Evolutionary conservation across 495 filamentous ascomycete species (phyloP).

Genomic region (Xylaria telfairii): DNA sequence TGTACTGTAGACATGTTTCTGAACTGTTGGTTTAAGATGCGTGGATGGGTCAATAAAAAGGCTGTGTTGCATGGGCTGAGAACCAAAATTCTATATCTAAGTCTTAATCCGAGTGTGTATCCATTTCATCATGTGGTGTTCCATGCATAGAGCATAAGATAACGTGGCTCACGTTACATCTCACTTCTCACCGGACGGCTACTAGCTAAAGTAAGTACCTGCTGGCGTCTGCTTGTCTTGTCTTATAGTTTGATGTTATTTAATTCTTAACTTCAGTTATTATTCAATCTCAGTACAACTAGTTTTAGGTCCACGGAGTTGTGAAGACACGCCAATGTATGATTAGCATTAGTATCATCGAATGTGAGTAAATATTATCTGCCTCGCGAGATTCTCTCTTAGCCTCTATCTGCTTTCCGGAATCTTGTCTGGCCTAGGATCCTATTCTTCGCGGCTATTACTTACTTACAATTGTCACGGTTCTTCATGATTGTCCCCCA

Average conservation of each 20-base stretch:
- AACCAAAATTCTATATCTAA: background rate
- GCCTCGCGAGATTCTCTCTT: background rate
- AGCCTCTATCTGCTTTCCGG: background rate
- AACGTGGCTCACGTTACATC: background rate
- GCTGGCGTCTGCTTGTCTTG: background rate
- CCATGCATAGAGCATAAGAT: background rate
- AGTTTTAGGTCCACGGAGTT: too few species aligned
- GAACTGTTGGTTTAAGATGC: constrained; percentile 17
- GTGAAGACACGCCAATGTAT: background rate
- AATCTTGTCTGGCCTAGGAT: background rate
- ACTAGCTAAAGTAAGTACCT: background rate
- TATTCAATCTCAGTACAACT: background rate
- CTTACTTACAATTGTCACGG: background rate
- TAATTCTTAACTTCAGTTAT: background rate
- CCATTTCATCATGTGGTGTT: background rate
- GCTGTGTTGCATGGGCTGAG: background rate
- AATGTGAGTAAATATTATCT: background rate
- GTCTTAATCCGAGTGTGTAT: background rate
- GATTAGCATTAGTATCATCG: background rate
- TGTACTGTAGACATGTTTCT: constrained; percentile 25
- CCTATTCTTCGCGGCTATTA: background rate
- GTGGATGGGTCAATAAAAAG: constrained; percentile 21
- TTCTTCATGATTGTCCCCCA: background rate
- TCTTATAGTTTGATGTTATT: background rate
- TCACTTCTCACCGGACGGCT: background rate